Evolutionary conservation across 305 asterid species (phyloP).

Genomic region (Caryopteris hybrid): DNA sequence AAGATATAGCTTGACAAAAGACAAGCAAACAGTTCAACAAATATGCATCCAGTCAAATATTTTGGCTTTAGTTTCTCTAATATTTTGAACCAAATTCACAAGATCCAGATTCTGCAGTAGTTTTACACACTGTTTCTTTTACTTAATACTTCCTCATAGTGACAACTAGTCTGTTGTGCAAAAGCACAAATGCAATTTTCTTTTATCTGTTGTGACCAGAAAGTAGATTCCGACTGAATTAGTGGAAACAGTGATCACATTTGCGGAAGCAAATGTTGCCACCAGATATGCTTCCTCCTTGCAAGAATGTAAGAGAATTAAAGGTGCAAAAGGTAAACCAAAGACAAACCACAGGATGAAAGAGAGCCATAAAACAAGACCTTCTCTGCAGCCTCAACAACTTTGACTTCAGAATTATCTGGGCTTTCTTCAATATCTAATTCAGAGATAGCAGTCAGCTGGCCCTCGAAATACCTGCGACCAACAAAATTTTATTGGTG

Average conservation of each 20-base stretch:
- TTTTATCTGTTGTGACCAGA: neutral
- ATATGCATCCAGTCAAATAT: neutral
- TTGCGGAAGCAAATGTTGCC: constrained; percentile 5
- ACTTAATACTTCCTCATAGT: neutral
- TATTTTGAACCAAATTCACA: neutral
- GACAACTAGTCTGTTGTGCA: neutral
- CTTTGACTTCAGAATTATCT: constrained; percentile 44
- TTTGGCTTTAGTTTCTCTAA: neutral
- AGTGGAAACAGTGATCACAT: too few relatives aligned
- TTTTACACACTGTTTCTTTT: neutral
- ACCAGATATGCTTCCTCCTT: neutral
- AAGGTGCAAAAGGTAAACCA: neutral
- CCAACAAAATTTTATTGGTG: constrained; percentile 5
- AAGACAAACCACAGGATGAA: neutral
- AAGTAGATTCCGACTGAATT: neutral
- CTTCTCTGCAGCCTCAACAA: constrained; percentile 83
- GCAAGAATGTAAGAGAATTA: neutral
- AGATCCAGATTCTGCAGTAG: neutral
- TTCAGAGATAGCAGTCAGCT: constrained; percentile 60
- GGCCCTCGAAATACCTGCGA: constrained; percentile 87
- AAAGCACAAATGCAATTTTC: neutral
- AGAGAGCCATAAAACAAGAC: constrained; percentile 27
- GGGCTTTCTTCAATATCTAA: constrained; percentile 46
- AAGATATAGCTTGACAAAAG: neutral
- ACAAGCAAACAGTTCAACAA: neutral